phyloP scores from a whole-genome alignment of 805 yeast genomes.

The Henningerozyma blattae region DNA sequence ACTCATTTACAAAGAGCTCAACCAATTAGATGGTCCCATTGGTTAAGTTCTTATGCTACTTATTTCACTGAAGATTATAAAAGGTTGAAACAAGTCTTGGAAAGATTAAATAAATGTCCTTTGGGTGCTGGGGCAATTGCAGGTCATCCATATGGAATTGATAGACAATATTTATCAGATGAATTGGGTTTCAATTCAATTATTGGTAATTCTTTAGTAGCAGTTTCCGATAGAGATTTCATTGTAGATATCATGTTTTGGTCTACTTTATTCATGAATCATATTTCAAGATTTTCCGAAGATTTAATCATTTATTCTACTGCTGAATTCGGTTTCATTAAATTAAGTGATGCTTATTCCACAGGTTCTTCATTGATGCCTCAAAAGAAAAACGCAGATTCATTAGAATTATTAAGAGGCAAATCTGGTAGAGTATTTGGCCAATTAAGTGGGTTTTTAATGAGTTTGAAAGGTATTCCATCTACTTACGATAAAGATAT shows the following conservation, averaged over 20 bases:
- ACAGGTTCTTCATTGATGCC: slow-evolving; percentile 99
- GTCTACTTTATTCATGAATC: slow-evolving; percentile 92
- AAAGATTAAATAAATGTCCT: slow-evolving; percentile 79
- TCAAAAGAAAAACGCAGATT: slow-evolving; percentile 97
- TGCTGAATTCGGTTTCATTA: slow-evolving; percentile 91
- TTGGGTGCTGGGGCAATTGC: slow-evolving; percentile 97
- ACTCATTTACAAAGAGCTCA: slow-evolving; percentile 98
- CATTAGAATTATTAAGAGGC: slow-evolving; percentile 89
- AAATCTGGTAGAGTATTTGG: slow-evolving; percentile 97
- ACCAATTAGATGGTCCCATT: slow-evolving; percentile 99
- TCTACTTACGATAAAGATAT: slow-evolving; percentile 96
- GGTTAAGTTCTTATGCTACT: slow-evolving; percentile 91
- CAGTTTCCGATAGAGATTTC: slow-evolving; percentile 95
- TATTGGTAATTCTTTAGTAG: slow-evolving; percentile 93
- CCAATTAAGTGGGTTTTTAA: slow-evolving; percentile 85
- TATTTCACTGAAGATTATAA: slow-evolving; percentile 85
- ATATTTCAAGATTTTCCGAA: slow-evolving; percentile 86
- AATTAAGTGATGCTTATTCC: slow-evolving; percentile 93
- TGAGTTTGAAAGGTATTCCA: slow-evolving; percentile 95
- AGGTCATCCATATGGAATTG: slow-evolving; percentile 99
- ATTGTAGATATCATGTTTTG: slow-evolving; percentile 93
- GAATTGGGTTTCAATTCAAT: slow-evolving; percentile 73
- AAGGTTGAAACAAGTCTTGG: slow-evolving; percentile 68
- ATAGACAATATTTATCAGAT: slow-evolving; percentile 76
- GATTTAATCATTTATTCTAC: slow-evolving; percentile 93